These are phyloP conservation scores for Fusarium camptoceras DNA, from an alignment of 2,329 filamentous ascomycete species.

Conservation along the genomic window DNA sequence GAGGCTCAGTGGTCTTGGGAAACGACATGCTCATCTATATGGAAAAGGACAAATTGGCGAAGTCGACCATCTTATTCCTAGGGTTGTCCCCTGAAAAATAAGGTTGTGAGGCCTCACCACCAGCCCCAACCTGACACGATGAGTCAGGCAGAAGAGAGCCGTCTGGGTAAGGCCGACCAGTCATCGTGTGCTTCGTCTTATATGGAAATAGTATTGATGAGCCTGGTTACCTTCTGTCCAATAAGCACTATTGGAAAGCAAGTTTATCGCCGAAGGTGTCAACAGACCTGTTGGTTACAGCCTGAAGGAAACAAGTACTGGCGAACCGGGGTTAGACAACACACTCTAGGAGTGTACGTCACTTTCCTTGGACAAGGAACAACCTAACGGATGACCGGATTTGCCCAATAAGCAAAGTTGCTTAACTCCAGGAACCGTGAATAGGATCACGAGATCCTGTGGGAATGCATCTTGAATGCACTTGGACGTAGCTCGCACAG, in stretches of 20 bases:
- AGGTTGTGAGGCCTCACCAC: constrained; percentile 28
- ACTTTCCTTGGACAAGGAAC: constrained; percentile 29
- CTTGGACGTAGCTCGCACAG: constrained; percentile 26
- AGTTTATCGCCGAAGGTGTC: constrained; percentile 23
- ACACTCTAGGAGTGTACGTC: constrained; percentile 34
- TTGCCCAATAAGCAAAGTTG: constrained; percentile 32
- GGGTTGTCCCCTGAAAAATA: constrained; percentile 16
- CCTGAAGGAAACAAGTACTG: constrained; percentile 30
- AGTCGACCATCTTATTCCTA: constrained; percentile 24
- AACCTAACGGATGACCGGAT: constrained; percentile 32
- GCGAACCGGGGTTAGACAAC: constrained; percentile 28
- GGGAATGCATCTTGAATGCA: constrained; percentile 13
- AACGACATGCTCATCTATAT: not conserved
- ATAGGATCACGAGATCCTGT: constrained; percentile 39
- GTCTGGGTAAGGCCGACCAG: constrained; percentile 13
- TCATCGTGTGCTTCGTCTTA: constrained; percentile 17
- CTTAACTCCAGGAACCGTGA: constrained; percentile 33
- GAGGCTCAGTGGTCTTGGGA: constrained; percentile 7
- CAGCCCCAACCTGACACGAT: constrained; percentile 17
- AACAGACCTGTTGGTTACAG: constrained; percentile 22
- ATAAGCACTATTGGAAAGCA: constrained; percentile 23
- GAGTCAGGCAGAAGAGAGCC: constrained; percentile 33
- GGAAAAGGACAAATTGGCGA: constrained; percentile 9
- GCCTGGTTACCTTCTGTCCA: constrained; percentile 11
- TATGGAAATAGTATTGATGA: constrained; percentile 9